Conservation (phyloP, 1,284 basidiomycete species). For the Blastosporella zonata region DNA sequence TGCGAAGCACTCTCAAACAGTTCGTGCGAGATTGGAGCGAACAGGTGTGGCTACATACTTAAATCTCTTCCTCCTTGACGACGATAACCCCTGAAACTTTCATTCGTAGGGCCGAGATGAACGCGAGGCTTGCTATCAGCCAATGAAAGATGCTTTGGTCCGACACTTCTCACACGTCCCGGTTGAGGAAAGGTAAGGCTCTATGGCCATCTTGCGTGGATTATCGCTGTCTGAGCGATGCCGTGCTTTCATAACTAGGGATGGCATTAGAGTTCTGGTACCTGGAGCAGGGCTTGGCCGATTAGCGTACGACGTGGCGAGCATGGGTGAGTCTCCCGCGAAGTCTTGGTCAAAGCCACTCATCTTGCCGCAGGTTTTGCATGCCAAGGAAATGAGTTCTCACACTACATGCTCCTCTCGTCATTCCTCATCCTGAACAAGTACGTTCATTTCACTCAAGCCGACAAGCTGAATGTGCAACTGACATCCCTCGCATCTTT, state of each 20-base stretch:
- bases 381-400: conserved; percentile 92
- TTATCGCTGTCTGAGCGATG: not conserved
- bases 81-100: not conserved
- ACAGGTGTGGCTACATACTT: conserved; percentile 48
- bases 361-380: conserved; percentile 59
- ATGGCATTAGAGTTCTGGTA: conserved; percentile 72
- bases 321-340: conserved; percentile 50
- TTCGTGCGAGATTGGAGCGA: conserved; percentile 90
- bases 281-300: conserved; percentile 87
- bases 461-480: not conserved
- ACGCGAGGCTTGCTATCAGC: conserved; percentile 74
- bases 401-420: conserved; percentile 87
- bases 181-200: conserved; percentile 45
- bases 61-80: conserved; percentile 3
- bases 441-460: conserved; percentile 32
- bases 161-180: conserved; percentile 59
- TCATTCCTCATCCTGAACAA: conserved; percentile 82
- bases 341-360: not conserved
- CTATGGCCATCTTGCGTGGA: not conserved
- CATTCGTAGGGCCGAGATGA: conserved; percentile 64
- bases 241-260: conserved; percentile 31
- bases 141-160: conserved; percentile 75
- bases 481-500: not conserved
- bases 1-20: conserved; percentile 86
- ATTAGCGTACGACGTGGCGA: conserved; percentile 83